Conservation (phyloP, 345 rosid species). For the Nephelium lappaceum region DNA sequence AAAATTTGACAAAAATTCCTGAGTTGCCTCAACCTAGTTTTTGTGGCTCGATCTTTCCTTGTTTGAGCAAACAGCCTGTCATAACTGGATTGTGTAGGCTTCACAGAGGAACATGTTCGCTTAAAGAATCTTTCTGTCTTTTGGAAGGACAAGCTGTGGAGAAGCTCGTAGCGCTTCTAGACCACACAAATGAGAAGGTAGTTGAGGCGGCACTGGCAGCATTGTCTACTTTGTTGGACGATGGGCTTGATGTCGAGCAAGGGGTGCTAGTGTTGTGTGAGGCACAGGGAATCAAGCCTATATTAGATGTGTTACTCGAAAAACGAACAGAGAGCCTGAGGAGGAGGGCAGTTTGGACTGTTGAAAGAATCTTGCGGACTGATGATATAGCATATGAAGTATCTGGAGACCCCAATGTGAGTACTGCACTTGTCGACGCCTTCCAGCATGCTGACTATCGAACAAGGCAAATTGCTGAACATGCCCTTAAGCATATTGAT, state of each 20-base stretch:
- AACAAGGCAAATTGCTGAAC: constrained; percentile 89
- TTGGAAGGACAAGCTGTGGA: constrained; percentile 83
- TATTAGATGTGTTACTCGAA: constrained; percentile 69
- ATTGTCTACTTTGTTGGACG: constrained; percentile 80
- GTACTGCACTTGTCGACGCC: constrained; percentile 90
- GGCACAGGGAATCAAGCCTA: constrained; percentile 70
- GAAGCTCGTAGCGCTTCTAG: constrained; percentile 83
- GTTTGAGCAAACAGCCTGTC: constrained; percentile 65
- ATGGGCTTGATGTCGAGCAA: constrained; percentile 70
- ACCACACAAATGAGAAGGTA: constrained; percentile 86
- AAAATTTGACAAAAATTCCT: constrained; percentile 70
- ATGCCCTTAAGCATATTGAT: constrained; percentile 82
- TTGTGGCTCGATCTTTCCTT: constrained; percentile 68
- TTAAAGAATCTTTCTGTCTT: constrained; percentile 83
- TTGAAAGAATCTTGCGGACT: constrained; percentile 79
- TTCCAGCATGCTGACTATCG: constrained; percentile 86
- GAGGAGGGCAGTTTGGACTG: constrained; percentile 83
- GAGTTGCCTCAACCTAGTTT: constrained; percentile 66
- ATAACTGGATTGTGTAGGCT: constrained; percentile 73
- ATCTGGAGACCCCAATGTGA: constrained; percentile 72
- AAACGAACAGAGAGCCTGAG: constrained; percentile 69
- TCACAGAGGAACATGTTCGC: constrained; percentile 80
- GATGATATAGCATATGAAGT: constrained; percentile 76
- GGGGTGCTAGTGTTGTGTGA: constrained; percentile 65
- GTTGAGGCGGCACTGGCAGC: constrained; percentile 93